Evolutionary conservation across 1,284 basidiomycete species (phyloP), one percentile per base, ranked within the genome.

Genomic region (Ustilago trichophora): DNA sequence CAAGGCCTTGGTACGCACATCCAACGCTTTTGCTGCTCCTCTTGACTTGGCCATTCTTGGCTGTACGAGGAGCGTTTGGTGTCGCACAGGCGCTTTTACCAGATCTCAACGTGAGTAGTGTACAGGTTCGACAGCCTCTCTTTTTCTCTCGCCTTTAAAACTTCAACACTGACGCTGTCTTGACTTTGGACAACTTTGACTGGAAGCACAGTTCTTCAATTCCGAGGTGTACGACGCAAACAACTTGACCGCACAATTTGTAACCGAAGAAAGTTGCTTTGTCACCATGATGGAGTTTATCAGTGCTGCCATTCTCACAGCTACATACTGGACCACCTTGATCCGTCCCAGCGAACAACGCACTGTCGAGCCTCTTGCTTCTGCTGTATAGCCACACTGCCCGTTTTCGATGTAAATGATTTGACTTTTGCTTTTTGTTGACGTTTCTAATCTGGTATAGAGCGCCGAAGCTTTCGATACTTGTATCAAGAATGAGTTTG

Each of bases 251-350:
- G 18, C 18, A 1, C 50, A 51, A 9, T 63, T 67, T 35, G 47
- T 67, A 13, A 40, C 16, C 9, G 48, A 48, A 10, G 72, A 73
- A 29, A 43, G 46, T 11, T 54, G 55, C 19, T 44, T 72, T 19
- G 72, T 54, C 19, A 69, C 59, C 3, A 37, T 60, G 27, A 71
- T 54, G 59, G 72, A 73, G 38, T 73, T 54, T 26, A 24, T 56
- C 36, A 43, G 52, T 7, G 73, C 58, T 11, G 26, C 47, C 10
- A 43, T 74, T 11, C 55, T 74, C 16, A 31, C 65, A 1, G 27
- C 15, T 4, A 72, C 65, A 6, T 64, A 45, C 32, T 64, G n/a
- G n/a, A n/a, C n/a, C n/a, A n/a, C n/a, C n/a, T n/a, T n/a, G n/a
- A n/a, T n/a, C n/a, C n/a, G n/a, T n/a, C n/a, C n/a, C n/a, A n/a